These are phyloP conservation scores for Colletotrichum sp. DNA, from an alignment of 2,329 filamentous ascomycete genomes.

Conservation along the genomic window DNA sequence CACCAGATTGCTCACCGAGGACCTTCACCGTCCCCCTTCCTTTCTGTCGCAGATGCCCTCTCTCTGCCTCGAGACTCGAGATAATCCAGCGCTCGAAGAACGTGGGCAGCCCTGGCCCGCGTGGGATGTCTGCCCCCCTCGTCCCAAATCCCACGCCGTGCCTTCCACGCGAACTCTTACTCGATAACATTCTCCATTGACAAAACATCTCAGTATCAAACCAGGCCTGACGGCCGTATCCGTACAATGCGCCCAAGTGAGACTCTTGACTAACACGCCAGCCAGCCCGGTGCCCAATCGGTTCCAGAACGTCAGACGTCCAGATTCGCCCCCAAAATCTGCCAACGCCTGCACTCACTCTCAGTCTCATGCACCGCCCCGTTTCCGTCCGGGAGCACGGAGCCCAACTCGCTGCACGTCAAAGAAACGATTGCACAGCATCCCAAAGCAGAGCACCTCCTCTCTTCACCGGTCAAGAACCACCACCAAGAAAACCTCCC, in stretches of 20 bases:
- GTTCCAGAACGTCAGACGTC: neutral
- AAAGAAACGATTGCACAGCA: neutral
- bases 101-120: neutral
- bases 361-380: neutral
- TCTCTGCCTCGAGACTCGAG: neutral
- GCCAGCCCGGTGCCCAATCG: neutral
- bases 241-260: neutral
- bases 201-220: neutral
- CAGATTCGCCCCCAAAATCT: neutral
- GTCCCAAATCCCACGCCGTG: neutral
- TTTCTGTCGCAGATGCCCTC: neutral
- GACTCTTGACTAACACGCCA: neutral
- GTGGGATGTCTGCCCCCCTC: neutral
- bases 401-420: neutral
- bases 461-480: neutral
- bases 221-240: neutral
- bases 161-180: neutral
- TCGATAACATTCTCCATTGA: neutral
- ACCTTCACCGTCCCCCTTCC: neutral
- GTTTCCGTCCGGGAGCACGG: neutral
- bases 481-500: neutral
- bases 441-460: neutral
- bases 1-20: constrained; percentile 5
- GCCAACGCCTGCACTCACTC: neutral
- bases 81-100: neutral